Percentiles rank a stretch among this genome's conserved stretches.
Evolutionary conservation across 2,329 filamentous ascomycete species (phyloP).

Genomic region (Trichoderma harzianum): DNA sequence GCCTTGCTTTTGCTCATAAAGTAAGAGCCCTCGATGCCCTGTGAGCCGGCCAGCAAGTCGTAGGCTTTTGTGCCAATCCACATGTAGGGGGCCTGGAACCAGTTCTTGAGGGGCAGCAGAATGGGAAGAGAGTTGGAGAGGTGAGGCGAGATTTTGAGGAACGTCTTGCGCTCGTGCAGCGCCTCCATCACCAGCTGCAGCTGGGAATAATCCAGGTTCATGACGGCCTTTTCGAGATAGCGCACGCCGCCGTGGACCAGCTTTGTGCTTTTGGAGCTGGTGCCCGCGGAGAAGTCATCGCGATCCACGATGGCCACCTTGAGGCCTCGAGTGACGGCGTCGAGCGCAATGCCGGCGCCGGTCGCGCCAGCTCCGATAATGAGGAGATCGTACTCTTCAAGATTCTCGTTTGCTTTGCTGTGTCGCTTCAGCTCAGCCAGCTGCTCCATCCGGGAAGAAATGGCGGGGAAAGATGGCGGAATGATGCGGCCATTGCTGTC

Average conservation of each 20-base stretch:
- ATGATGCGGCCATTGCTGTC: constrained; percentile 37
- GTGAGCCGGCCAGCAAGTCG: constrained; percentile 74
- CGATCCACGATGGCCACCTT: constrained; percentile 79
- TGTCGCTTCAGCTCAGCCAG: constrained; percentile 39
- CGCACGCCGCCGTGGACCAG: constrained; percentile 81
- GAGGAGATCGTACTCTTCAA: constrained; percentile 69
- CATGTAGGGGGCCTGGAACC: constrained; percentile 79
- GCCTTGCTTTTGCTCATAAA: constrained; percentile 76
- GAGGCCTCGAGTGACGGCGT: constrained; percentile 74
- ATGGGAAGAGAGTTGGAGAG: constrained; percentile 78
- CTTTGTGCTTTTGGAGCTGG: constrained; percentile 84
- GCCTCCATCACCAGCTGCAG: constrained; percentile 78
- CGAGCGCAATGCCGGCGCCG: constrained; percentile 74
- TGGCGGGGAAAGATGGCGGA: constrained; percentile 35
- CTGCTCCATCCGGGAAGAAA: constrained; percentile 37
- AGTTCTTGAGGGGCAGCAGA: constrained; percentile 76
- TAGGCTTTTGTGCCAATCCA: constrained; percentile 73
- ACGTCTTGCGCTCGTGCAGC: constrained; percentile 77
- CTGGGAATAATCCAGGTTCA: constrained; percentile 81
- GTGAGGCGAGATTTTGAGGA: constrained; percentile 78
- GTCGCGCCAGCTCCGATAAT: constrained; percentile 79
- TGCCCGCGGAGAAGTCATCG: constrained; percentile 79
- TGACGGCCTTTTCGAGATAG: constrained; percentile 82
- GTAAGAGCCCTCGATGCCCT: constrained; percentile 81
- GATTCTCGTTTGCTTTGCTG: constrained; percentile 31